These are phyloP conservation scores for Amanita jacksonii DNA, from an alignment of 768 basidiomycete species.

Conservation along the genomic window DNA sequence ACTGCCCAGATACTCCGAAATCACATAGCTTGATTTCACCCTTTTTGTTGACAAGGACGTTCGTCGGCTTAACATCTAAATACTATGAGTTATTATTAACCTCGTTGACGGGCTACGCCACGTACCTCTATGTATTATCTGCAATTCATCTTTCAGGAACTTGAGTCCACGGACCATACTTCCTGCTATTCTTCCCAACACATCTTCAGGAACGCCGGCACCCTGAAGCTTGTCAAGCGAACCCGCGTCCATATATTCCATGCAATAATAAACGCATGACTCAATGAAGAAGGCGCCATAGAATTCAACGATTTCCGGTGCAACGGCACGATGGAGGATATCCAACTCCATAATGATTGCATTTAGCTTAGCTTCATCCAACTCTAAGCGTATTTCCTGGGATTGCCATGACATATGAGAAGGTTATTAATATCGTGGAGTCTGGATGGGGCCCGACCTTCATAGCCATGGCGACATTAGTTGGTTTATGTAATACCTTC, in stretches of 20 bases:
- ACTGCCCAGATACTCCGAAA: conserved; percentile 97
- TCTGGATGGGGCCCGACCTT: conserved; percentile 51
- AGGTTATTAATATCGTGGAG: conserved; percentile 6
- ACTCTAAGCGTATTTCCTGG: conserved; percentile 95
- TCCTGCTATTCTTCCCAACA: conserved; percentile 72
- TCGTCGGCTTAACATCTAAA: conserved; percentile 87
- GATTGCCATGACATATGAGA: conserved; percentile 7
- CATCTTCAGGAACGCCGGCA: conserved; percentile 63
- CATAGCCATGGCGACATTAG: conserved; percentile 97
- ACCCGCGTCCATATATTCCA: conserved; percentile 99
- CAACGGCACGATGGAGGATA: conserved; percentile 87
- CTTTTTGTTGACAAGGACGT: conserved; percentile 81
- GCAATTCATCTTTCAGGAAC: conserved; percentile 91
- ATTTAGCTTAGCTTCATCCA: conserved; percentile 88
- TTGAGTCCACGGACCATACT: conserved; percentile 84
- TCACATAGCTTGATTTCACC: conserved; percentile 94
- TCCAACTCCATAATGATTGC: conserved; percentile 99
- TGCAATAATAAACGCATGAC: conserved; percentile 99
- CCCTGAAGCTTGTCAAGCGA: conserved; percentile 75
- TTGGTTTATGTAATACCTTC: conserved; percentile 89
- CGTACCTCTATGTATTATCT: conserved; percentile 56
- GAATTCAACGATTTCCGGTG: conserved; percentile 93
- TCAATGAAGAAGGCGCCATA: conserved; percentile 99
- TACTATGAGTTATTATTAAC: conserved; percentile 4
- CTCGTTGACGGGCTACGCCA: conserved; percentile 1